Evolutionary conservation across 352 stramenopile genomes (phyloP).

Genomic region (Pythium scleroteichum): DNA sequence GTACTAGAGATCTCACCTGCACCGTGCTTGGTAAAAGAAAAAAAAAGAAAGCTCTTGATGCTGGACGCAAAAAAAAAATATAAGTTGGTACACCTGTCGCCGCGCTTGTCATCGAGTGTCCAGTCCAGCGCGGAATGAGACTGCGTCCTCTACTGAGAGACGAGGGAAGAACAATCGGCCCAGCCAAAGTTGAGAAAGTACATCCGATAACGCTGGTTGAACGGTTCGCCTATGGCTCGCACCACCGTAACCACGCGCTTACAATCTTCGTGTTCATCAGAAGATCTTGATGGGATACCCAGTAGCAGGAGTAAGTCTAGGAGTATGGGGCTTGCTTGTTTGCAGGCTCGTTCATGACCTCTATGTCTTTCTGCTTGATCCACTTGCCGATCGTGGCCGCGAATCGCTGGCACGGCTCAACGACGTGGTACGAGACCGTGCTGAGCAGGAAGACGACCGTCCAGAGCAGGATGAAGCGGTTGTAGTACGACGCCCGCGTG

Average conservation of each 20-base stretch:
- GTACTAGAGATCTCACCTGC: constrained; percentile 75
- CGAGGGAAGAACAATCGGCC: too few species aligned
- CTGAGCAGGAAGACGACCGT: constrained; percentile 9
- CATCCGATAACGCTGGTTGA: too few species aligned
- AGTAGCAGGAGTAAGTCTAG: too few species aligned
- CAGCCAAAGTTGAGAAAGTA: too few species aligned
- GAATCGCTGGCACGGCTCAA: constrained; percentile 18
- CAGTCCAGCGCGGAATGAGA: too few species aligned
- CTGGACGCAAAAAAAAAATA: constrained; percentile 6
- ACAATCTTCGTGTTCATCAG: too few species aligned
- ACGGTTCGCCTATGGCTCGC: too few species aligned
- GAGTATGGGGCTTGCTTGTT: neutral
- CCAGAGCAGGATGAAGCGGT: constrained; percentile 4
- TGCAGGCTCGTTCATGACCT: neutral
- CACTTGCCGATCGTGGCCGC: constrained; percentile 8
- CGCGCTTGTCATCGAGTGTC: neutral
- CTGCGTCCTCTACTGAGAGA: too few species aligned
- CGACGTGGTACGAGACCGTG: constrained; percentile 12
- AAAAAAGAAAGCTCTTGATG: neutral
- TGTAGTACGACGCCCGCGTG: neutral
- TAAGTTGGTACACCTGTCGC: constrained; percentile 17
- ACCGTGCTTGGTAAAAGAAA: neutral
- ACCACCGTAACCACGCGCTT: too few species aligned
- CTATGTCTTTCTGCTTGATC: constrained; percentile 12
- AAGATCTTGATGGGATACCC: too few species aligned